phyloP scores from a whole-genome alignment of 108 stramenopile species.

The Epithemia pelagica region DNA sequence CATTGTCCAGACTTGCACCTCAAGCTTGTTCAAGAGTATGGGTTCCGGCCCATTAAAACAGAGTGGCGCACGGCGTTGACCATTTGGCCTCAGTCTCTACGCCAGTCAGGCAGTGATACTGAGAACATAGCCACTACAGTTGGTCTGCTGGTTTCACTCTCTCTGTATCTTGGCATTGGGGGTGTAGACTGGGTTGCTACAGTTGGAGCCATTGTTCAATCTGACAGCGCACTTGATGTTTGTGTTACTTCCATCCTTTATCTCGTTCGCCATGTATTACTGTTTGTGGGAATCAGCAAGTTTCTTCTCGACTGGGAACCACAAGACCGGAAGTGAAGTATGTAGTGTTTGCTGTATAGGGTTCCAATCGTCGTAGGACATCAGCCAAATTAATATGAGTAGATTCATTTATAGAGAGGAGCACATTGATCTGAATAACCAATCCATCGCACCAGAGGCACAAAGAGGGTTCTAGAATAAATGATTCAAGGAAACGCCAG shows the following conservation, averaged over 20 bases:
- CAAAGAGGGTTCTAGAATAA: too few species aligned
- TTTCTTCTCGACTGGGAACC: conserved; percentile 72
- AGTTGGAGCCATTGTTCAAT: conserved; percentile 14
- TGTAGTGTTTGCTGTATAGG: too few species aligned
- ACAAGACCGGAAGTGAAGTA: too few species aligned
- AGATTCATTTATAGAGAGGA: too few species aligned
- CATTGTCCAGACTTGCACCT: conserved; percentile 65
- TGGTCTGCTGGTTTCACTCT: conserved; percentile 30
- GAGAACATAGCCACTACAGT: neutral
- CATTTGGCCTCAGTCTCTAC: conserved; percentile 13
- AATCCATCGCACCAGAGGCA: too few species aligned
- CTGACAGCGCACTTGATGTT: conserved; percentile 10
- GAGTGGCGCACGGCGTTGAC: conserved; percentile 73
- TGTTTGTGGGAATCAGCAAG: conserved; percentile 64
- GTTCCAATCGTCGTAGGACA: too few species aligned
- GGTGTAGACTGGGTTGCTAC: conserved; percentile 79
- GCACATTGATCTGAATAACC: too few species aligned
- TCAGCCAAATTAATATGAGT: too few species aligned
- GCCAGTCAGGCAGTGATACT: neutral
- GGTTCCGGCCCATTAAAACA: conserved; percentile 39
- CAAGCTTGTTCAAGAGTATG: conserved; percentile 35
- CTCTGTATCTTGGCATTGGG: conserved; percentile 56
- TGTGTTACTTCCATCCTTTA: conserved; percentile 29
- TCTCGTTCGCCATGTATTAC: conserved; percentile 55
- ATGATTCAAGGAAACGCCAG: too few species aligned